phyloP scores from a whole-genome alignment of 129 eudicot genomes.

The Sambucus nigra region DNA sequence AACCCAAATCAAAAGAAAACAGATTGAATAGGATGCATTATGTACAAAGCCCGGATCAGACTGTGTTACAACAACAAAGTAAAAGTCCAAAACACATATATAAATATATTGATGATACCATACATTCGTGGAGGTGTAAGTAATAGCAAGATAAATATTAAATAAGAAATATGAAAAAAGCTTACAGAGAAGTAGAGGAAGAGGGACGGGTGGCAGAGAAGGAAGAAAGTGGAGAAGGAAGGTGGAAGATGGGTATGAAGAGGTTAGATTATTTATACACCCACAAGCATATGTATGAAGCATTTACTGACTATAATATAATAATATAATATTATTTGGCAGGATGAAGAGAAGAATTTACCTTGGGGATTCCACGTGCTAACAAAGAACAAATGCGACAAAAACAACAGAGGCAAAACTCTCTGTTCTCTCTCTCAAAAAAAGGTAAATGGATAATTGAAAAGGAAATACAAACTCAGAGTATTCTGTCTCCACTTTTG shows the following conservation, averaged over 20 bases:
- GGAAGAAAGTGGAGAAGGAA: slow-evolving; percentile 45
- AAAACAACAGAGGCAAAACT: slow-evolving; percentile 9
- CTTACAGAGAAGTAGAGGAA: slow-evolving; percentile 49
- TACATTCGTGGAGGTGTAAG: slow-evolving; percentile 21
- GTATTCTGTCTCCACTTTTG: slow-evolving; percentile 11
- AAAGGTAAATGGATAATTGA: slow-evolving; percentile 14
- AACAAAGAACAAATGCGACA: slow-evolving; percentile 35
- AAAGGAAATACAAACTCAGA: not conserved
- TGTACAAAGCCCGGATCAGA: slow-evolving; percentile 33
- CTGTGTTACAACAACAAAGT: slow-evolving; percentile 9
- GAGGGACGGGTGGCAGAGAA: slow-evolving; percentile 53
- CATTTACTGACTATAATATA: slow-evolving; percentile 13
- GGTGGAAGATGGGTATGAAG: slow-evolving; percentile 52
- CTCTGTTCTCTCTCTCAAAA: slow-evolving; percentile 3
- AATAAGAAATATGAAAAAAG: slow-evolving; percentile 19
- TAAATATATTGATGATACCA: slow-evolving; percentile 19
- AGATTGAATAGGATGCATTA: slow-evolving; percentile 16
- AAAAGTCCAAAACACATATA: slow-evolving; percentile 7
- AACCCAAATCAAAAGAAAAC: slow-evolving; percentile 14
- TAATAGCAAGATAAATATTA: not conserved
- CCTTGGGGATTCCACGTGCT: slow-evolving; percentile 37
- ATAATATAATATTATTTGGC: slow-evolving; percentile 6
- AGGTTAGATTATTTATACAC: not conserved
- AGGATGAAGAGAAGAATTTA: slow-evolving; percentile 22
- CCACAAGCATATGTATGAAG: slow-evolving; percentile 4